phyloP scores from a whole-genome alignment of 2,329 filamentous ascomycete species.

The Aureobasidium sp. region DNA sequence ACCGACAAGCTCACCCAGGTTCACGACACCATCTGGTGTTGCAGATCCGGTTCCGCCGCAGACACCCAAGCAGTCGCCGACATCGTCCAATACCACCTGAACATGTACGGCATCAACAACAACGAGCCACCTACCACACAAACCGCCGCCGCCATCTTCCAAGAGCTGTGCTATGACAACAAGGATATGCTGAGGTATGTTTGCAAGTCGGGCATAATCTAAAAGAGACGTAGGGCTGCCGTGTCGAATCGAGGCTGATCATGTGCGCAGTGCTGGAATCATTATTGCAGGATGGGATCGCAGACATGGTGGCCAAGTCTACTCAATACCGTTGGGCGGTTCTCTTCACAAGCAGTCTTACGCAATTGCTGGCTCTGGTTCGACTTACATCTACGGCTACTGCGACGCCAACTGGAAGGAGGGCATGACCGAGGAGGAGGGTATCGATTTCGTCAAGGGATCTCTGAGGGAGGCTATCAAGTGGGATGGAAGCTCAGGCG shows the following conservation, averaged over 20 bases:
- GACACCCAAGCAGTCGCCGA: slow-evolving; percentile 97
- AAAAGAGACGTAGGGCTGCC: not conserved
- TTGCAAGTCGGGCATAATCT: not conserved
- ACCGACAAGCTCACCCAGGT: slow-evolving; percentile 99
- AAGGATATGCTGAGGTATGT: slow-evolving; percentile 83
- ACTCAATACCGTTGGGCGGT: slow-evolving; percentile 91
- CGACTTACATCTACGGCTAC: slow-evolving; percentile 99
- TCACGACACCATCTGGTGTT: slow-evolving; percentile 99
- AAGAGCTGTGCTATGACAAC: slow-evolving; percentile 96
- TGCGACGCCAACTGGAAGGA: slow-evolving; percentile 95
- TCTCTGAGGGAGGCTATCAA: slow-evolving; percentile 92
- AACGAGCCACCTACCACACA: slow-evolving; percentile 87
- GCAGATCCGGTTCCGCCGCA: slow-evolving; percentile 91
- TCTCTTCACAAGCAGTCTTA: slow-evolving; percentile 97
- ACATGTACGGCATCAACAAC: slow-evolving; percentile 84
- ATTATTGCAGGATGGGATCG: slow-evolving; percentile 98
- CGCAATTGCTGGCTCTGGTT: slow-evolving; percentile 90
- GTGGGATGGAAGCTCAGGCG: slow-evolving; percentile 97
- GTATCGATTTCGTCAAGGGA: slow-evolving; percentile 86
- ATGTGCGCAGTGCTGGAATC: slow-evolving; percentile 65
- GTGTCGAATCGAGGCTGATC: slow-evolving; percentile 12
- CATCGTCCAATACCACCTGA: slow-evolving; percentile 93
- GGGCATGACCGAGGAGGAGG: slow-evolving; percentile 85
- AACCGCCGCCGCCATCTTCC: slow-evolving; percentile 90
- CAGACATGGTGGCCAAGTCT: slow-evolving; percentile 91